phyloP scores from a whole-genome alignment of 2,329 filamentous ascomycete genomes.

The Claviceps pazoutovae region DNA sequence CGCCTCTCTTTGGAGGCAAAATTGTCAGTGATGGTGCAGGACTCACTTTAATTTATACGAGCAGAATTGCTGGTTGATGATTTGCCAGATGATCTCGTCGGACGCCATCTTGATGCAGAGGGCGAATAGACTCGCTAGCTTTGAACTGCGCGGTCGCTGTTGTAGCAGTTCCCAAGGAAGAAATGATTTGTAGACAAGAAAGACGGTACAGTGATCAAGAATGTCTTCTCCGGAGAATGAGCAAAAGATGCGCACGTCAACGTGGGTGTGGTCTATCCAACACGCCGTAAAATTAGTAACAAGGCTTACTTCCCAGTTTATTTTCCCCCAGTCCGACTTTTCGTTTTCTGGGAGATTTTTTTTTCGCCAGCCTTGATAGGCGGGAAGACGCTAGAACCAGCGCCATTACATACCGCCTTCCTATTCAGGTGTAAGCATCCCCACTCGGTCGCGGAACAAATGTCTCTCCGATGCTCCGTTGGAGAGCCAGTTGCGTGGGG shows the following conservation, averaged over 20 bases:
- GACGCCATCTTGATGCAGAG: slow-evolving; percentile 51
- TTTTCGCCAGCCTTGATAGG: slow-evolving; percentile 10
- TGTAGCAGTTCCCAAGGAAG: no score
- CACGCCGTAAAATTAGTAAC: background rate
- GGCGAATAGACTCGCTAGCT: background rate
- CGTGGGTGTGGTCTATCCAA: slow-evolving; percentile 8
- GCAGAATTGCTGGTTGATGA: slow-evolving; percentile 92
- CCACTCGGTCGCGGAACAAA: slow-evolving; percentile 9
- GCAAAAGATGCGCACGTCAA: background rate
- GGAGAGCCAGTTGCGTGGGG: background rate
- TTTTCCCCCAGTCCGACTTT: slow-evolving; percentile 8
- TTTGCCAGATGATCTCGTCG: slow-evolving; percentile 95
- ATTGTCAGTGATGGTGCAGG: no score
- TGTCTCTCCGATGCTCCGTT: slow-evolving; percentile 1
- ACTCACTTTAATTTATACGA: slow-evolving; percentile 82
- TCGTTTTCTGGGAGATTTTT: slow-evolving; percentile 9
- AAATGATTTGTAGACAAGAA: no score
- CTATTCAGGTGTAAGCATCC: background rate
- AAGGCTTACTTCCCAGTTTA: slow-evolving; percentile 6
- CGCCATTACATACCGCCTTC: slow-evolving; percentile 11
- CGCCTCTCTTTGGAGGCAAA: no score
- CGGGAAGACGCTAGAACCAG: background rate
- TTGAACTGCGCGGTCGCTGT: background rate
- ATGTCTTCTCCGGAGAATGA: no score
- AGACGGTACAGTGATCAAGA: no score